Percentiles rank a stretch among this genome's conserved stretches.
These are phyloP conservation scores for Nicotiana obtusifolia DNA, from an alignment of 257 asterid genomes.

Conservation along the genomic window DNA sequence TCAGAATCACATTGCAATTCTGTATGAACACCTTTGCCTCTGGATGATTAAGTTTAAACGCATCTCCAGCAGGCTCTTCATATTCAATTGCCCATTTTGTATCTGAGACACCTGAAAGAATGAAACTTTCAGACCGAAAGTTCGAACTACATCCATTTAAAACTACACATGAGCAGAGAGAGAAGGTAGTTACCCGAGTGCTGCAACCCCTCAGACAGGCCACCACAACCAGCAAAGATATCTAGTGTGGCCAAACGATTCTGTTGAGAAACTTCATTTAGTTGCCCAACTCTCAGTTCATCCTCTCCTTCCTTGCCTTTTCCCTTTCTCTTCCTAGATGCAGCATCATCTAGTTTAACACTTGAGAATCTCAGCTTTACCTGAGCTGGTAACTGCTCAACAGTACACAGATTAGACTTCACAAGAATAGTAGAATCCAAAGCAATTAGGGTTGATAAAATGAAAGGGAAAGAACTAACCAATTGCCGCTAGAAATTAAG, in stretches of 20 bases:
- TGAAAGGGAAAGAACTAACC: background rate
- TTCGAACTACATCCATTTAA: background rate
- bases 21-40: conserved; percentile 63
- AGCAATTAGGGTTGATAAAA: conserved; percentile 3
- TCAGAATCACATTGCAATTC: conserved; percentile 84
- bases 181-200: conserved; percentile 47
- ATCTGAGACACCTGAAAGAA: conserved; percentile 47
- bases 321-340: conserved; percentile 62
- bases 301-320: conserved; percentile 74
- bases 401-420: conserved; percentile 18
- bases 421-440: conserved; percentile 8
- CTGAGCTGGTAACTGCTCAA: conserved; percentile 72
- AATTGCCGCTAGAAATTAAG: background rate
- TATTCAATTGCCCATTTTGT: conserved; percentile 99
- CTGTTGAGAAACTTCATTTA: conserved; percentile 27
- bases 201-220: conserved; percentile 81
- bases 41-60: conserved; percentile 89
- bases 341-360: conserved; percentile 34
- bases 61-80: conserved; percentile 88
- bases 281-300: conserved; percentile 31
- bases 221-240: conserved; percentile 98
- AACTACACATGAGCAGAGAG: background rate
- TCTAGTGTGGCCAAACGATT: conserved; percentile 61
- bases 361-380: conserved; percentile 50
- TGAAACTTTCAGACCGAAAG: background rate